phyloP scores from a whole-genome alignment of 371 early-diverging fungal genomes.

The Quaeritorhiza haematococci region DNA sequence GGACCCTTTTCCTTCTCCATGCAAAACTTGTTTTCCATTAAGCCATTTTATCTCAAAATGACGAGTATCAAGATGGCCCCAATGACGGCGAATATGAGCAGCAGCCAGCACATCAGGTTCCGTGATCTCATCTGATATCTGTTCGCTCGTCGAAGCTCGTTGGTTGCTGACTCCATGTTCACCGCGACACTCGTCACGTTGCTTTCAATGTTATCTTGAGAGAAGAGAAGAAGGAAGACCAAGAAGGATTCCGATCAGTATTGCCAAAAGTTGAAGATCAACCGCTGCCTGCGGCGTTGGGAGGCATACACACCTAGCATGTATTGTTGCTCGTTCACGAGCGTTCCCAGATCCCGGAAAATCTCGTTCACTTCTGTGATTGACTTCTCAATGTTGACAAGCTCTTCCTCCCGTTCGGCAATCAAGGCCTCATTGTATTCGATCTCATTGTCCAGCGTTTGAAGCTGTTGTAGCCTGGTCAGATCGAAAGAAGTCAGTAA shows the following conservation, averaged over 20 bases:
- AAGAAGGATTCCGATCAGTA: neutral
- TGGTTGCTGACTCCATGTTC: slow-evolving; percentile 72
- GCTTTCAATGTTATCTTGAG: slow-evolving; percentile 84
- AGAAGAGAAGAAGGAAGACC: slow-evolving; percentile 1
- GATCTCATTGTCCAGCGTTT: slow-evolving; percentile 81
- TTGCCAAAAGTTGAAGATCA: neutral
- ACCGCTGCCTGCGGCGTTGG: neutral
- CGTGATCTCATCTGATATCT: slow-evolving; percentile 74
- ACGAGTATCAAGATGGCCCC: slow-evolving; percentile 49
- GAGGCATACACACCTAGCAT: slow-evolving; percentile 66
- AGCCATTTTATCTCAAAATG: no score
- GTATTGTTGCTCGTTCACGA: slow-evolving; percentile 92
- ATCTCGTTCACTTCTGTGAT: slow-evolving; percentile 86
- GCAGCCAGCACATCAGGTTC: slow-evolving; percentile 75
- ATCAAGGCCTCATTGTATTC: slow-evolving; percentile 90
- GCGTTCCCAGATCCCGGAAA: slow-evolving; percentile 90
- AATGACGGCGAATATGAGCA: slow-evolving; percentile 58
- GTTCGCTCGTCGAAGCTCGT: slow-evolving; percentile 74
- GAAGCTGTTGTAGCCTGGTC: slow-evolving; percentile 44
- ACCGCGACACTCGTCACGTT: slow-evolving; percentile 78
- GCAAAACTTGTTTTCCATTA: no score
- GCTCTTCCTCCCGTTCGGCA: slow-evolving; percentile 86
- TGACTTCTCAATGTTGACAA: slow-evolving; percentile 86
- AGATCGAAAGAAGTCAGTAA: neutral
- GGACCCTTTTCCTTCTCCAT: no score